A percentile compares a stretch with the other conserved stretches of the same genome.
Evolutionary conservation across 768 basidiomycete species (phyloP).

Genomic region (Mycena vitilis): DNA sequence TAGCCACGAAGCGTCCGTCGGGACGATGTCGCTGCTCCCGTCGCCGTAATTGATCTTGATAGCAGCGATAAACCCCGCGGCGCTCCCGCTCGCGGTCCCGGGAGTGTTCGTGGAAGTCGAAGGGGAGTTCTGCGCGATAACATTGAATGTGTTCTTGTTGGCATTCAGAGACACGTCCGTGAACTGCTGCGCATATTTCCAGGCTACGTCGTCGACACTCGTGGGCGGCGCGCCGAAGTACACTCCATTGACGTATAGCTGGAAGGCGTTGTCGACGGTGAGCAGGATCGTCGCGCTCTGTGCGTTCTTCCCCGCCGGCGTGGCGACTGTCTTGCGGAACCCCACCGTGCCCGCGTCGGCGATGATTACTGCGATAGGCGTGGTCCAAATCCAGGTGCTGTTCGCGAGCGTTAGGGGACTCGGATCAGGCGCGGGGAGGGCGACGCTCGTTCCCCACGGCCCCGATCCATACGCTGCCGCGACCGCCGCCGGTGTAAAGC

Average conservation of each 20-base stretch:
- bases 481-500: conserved; percentile 13
- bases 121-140: conserved; percentile 15
- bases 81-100: no score
- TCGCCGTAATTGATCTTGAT: conserved; percentile 18
- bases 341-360: conserved; percentile 9
- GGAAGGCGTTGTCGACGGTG: conserved; percentile 18
- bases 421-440: background rate
- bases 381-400: conserved; percentile 27
- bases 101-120: no score
- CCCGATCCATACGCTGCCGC: conserved; percentile 12
- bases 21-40: conserved; percentile 19
- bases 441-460: conserved; percentile 17
- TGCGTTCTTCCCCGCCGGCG: conserved; percentile 16
- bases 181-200: conserved; percentile 24
- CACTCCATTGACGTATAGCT: conserved; percentile 6
- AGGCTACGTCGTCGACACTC: background rate
- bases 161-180: conserved; percentile 5
- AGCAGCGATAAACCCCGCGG: conserved; percentile 14
- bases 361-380: background rate
- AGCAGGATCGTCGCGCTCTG: conserved; percentile 13
- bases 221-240: conserved; percentile 15
- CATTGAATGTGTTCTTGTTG: conserved; percentile 14
- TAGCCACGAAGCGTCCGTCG: conserved; percentile 24
- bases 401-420: conserved; percentile 4
- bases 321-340: conserved; percentile 15